Evolutionary conservation across 2,329 filamentous ascomycete genomes (phyloP), one percentile per base, ranked within the genome.

Genomic region (Lachnellula occidentalis): DNA sequence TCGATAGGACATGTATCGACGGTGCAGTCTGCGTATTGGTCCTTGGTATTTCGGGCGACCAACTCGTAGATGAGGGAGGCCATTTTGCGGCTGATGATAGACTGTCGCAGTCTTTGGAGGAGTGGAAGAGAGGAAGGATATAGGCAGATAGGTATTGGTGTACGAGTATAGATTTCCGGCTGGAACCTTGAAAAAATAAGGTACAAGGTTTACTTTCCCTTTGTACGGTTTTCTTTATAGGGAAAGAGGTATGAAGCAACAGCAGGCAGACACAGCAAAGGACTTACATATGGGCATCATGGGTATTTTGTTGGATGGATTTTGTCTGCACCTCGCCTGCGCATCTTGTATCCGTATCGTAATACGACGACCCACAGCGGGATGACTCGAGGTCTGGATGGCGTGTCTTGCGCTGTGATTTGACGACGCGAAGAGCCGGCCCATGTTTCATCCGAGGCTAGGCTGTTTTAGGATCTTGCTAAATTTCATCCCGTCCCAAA

Each of bases 1-100:
- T 41, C 49, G 22, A 74, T 54, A 0, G 69, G 64, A 52, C 73
- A 75, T 5, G 66, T 70, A 2, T 64, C 61, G 31, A 72, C 45
- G 9, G 70, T 73, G 60, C 73, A 74, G 48, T 59, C 22, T 51
- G 52, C 17, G 51, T 51, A 52, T 42, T 50, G 36, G 41, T 53
- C 31, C 15, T 14, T 36, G 7, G 17, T 14, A 24, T 14, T 34
- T 15, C 53, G 50, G 21, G 42, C 14, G 15, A 60, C 45, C 15
- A 61, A 36, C 12, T 48, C 37, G 15, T 48, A 9, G n/a, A 56
- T 4, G 9, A 58, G 24, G 2, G 55, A 54, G 5, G 52, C 58
- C 60, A 61, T 62, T 41, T 50, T 39, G 43, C 14, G 22, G 41
- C 14, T 43, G 41, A 2, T 22, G 6, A 37, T 37, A 22, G 19